Percentiles rank a stretch among this genome's conserved stretches.
phyloP scores from a whole-genome alignment of 1,139 yeast species.

The Pichia sp. region DNA sequence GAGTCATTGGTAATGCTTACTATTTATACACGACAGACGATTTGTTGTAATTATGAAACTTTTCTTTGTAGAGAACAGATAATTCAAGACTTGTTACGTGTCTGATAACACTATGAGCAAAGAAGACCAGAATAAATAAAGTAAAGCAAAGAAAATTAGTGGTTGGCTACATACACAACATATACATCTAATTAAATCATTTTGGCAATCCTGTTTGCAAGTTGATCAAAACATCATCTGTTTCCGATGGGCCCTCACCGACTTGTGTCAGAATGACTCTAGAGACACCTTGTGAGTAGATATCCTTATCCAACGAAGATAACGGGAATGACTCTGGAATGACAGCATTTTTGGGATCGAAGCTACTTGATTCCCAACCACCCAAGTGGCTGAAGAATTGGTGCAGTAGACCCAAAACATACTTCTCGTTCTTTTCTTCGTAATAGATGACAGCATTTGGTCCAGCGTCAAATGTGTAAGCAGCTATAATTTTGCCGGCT shows the following conservation, averaged over 20 bases:
- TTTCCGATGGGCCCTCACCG: constrained; percentile 78
- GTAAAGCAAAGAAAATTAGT: not conserved
- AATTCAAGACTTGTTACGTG: too few relatives aligned
- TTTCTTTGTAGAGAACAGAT: too few relatives aligned
- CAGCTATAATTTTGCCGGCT: constrained; percentile 70
- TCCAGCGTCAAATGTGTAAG: constrained; percentile 98
- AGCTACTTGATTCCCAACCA: constrained; percentile 59
- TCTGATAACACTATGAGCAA: not conserved
- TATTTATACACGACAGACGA: not conserved
- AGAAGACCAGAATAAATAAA: not conserved
- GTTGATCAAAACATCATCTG: constrained; percentile 50
- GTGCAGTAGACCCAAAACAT: constrained; percentile 58
- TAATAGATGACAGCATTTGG: constrained; percentile 97
- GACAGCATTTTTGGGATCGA: constrained; percentile 13
- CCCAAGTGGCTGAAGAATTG: constrained; percentile 49
- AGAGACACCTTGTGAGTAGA: constrained; percentile 63
- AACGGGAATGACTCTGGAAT: constrained; percentile 36
- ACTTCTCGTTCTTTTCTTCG: constrained; percentile 63
- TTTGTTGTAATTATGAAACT: not conserved
- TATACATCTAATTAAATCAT: not conserved
- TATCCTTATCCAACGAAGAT: constrained; percentile 44
- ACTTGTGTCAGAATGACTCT: constrained; percentile 78
- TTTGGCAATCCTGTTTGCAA: constrained; percentile 45
- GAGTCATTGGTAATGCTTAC: too few relatives aligned
- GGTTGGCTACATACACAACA: not conserved